A percentile compares a stretch with the other conserved stretches of the same genome.
Evolutionary conservation across 179 eudicot species (phyloP).

Genomic region (Beta lomatogona): DNA sequence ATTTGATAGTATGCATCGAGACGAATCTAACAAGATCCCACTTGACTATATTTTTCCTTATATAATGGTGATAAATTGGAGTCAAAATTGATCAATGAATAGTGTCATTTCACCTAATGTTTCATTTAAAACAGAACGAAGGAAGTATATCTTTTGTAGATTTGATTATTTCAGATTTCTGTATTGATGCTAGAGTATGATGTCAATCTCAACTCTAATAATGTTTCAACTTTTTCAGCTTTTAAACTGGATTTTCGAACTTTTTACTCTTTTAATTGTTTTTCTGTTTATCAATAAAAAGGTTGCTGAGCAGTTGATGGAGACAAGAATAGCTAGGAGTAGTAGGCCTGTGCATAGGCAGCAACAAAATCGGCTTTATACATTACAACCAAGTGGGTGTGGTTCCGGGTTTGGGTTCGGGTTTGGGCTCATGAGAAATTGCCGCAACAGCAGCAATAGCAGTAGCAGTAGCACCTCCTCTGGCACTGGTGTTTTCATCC

Average conservation of each 20-base stretch:
- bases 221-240: background rate
- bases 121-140: too few relatives aligned
- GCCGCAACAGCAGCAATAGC: background rate
- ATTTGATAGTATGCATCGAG: too few relatives aligned
- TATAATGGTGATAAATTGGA: too few relatives aligned
- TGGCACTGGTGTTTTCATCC: conserved; percentile 46
- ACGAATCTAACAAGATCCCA: too few relatives aligned
- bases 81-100: too few relatives aligned
- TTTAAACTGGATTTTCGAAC: background rate
- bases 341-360: conserved; percentile 21
- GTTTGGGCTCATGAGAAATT: background rate
- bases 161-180: background rate
- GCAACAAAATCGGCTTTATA: conserved; percentile 17
- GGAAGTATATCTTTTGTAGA: background rate
- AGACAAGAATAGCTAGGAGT: conserved; percentile 9
- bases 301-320: conserved; percentile 20
- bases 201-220: background rate
- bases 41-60: too few relatives aligned
- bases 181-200: background rate
- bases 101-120: too few relatives aligned
- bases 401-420: background rate
- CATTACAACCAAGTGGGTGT: conserved; percentile 16
- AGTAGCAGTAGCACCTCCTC: conserved; percentile 15
- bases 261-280: background rate
- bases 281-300: background rate